Base-by-base conservation (phyloP, 23 red algal genomes). In the Gracilaria gracilis region DNA sequence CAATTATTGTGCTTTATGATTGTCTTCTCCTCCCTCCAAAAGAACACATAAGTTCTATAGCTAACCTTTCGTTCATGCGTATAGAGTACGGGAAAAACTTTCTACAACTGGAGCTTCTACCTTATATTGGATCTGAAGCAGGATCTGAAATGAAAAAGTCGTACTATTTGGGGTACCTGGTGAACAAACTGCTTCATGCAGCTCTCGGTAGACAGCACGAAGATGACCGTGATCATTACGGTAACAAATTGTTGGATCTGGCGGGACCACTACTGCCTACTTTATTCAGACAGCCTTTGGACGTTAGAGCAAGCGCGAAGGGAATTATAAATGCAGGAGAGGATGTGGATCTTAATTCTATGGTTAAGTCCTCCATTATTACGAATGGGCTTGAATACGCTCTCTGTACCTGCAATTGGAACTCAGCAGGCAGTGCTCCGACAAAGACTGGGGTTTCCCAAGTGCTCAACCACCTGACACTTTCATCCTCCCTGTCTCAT, bases 191-290 rank as follows among this genome's bases (percentile, higher is more conserved):
- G 79, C 82, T 99, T 13, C 81, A 88, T 38, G 94, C 93, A 2
- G 94, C 87, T 20, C 91, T 99, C 42, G 94, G 87, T 66, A 87
- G 97, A 67, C 94, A 93, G 48, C 73, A 66, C 27, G 66, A 88
- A 67, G 97, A 99, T 72, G 97, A 99, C 55, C 85, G 97, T 27
- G 97, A 99, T 69, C 97, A 99, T 78, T 99, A 96, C 61, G 97
- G 97, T 46, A 95, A 96, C 79, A 99, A 99, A 86, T 58, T 94
- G 38, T 49, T 99, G 33, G 97, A 99, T 71, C 57, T 99, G 32
- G 97, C 97, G 23, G 97, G 97, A 20, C 94, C 97, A 33, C 57
- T 99, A n/a, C 50, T 99, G 29, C 86, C 91, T 8, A 88, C 82
- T 32, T 87, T 99, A 20, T 99, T 99, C 77, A 93, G 97, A 44